Percentiles rank a stretch among this genome's conserved stretches.
Evolutionary conservation across 371 early-diverging fungal species (phyloP).

Genomic region (Mortierella sp.): DNA sequence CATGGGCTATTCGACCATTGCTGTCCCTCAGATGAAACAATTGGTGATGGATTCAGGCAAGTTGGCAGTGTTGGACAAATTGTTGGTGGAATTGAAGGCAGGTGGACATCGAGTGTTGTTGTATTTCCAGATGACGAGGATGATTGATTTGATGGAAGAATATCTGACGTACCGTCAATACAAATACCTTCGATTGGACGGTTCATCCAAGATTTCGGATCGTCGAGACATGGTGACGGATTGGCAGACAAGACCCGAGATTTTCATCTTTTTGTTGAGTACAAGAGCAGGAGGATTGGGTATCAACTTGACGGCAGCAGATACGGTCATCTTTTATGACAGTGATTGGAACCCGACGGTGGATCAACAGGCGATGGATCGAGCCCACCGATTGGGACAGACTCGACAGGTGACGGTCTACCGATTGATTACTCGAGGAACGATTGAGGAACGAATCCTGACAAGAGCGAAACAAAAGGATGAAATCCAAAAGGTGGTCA

Average conservation of each 20-base stretch:
- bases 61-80: constrained; percentile 85
- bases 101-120: constrained; percentile 96
- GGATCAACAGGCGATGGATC: constrained; percentile 98
- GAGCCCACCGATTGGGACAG: constrained; percentile 98
- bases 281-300: constrained; percentile 99
- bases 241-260: constrained; percentile 91
- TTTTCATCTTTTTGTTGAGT: constrained; percentile 97
- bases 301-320: constrained; percentile 99
- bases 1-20: constrained; percentile 45
- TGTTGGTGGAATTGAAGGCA: constrained; percentile 88
- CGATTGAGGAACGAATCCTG: constrained; percentile 93
- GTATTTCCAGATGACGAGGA: constrained; percentile 99
- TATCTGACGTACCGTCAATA: constrained; percentile 91
- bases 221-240: constrained; percentile 94
- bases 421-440: constrained; percentile 88
- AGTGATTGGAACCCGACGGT: constrained; percentile 99
- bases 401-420: constrained; percentile 96
- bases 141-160: constrained; percentile 98
- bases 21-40: constrained; percentile 75
- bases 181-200: constrained; percentile 95
- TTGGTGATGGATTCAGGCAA: constrained; percentile 97
- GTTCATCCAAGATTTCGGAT: constrained; percentile 91
- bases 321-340: constrained; percentile 99
- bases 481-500: constrained; percentile 97
- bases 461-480: constrained; percentile 95